Conservation (phyloP, 305 asterid species). For the Fraxinus dipetala region DNA sequence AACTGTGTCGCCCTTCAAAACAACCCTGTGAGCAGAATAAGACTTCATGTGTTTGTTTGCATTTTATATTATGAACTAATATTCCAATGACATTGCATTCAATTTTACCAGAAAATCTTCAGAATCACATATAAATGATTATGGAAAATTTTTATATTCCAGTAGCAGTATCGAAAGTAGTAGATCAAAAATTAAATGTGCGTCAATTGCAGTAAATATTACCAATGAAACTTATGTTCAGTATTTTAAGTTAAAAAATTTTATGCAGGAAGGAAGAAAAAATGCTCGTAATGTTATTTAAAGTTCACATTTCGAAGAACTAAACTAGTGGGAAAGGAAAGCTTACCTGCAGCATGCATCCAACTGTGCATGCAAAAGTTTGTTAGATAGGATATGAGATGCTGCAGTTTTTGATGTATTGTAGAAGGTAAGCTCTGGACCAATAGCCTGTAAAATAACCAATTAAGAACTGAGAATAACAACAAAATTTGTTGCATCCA, state of each 20-base stretch:
- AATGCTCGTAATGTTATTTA: neutral
- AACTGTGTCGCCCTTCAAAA: constrained; percentile 57
- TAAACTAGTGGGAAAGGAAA: constrained; percentile 22
- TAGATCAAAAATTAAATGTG: neutral
- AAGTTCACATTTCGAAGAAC: neutral
- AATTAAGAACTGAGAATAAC: constrained; percentile 15
- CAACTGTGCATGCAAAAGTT: constrained; percentile 85
- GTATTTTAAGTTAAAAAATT: neutral
- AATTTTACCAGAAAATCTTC: neutral
- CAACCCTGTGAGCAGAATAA: constrained; percentile 64
- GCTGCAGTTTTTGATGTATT: constrained; percentile 64
- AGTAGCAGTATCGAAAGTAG: neutral
- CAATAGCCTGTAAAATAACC: constrained; percentile 63
- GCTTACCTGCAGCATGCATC: constrained; percentile 86
- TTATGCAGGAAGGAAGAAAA: neutral
- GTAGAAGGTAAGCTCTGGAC: constrained; percentile 97
- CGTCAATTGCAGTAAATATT: neutral
- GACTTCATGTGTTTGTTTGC: constrained; percentile 8
- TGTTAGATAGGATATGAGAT: constrained; percentile 57
- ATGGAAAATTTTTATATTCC: neutral
- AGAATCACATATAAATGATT: neutral
- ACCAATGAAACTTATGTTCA: neutral
- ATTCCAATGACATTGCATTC: neutral
- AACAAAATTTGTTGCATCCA: constrained; percentile 9
- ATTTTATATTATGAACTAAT: neutral